A percentile compares a stretch with the other conserved stretches of the same genome.
Conservation (phyloP, 106 monocot genomes). For the Acorus gramineus region DNA sequence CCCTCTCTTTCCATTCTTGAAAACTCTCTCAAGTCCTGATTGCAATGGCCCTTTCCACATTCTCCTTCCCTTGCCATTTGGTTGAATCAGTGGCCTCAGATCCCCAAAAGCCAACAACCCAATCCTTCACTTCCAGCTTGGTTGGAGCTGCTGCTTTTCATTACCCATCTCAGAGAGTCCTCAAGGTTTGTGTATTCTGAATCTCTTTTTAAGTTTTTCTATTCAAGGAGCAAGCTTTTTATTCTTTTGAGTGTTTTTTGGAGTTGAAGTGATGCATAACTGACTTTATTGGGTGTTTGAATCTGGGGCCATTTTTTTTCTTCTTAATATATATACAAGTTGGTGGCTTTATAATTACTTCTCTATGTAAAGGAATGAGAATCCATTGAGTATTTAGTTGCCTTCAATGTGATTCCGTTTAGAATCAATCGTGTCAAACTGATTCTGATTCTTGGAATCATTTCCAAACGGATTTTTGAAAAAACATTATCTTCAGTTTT, state of each 20-base stretch:
- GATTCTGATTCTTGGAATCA: no score
- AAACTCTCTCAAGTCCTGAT: neutral
- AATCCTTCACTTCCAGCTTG: constrained; percentile 4
- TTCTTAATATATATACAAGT: neutral
- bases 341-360: neutral
- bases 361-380: neutral
- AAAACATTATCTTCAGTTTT: no score
- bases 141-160: constrained; percentile 6
- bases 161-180: constrained; percentile 15
- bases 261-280: neutral
- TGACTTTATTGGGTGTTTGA: neutral
- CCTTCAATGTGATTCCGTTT: neutral
- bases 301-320: neutral
- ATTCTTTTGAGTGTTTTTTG: neutral
- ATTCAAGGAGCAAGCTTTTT: neutral
- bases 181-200: constrained; percentile 28
- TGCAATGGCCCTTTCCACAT: constrained; percentile 55
- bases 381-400: neutral
- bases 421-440: neutral
- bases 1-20: neutral
- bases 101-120: constrained; percentile 10
- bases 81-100: constrained; percentile 19
- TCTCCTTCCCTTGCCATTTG: constrained; percentile 33
- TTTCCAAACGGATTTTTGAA: no score
- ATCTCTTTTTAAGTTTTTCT: neutral